phyloP scores from a whole-genome alignment of 148 eudicot species.

The Talinum fruticosum region DNA sequence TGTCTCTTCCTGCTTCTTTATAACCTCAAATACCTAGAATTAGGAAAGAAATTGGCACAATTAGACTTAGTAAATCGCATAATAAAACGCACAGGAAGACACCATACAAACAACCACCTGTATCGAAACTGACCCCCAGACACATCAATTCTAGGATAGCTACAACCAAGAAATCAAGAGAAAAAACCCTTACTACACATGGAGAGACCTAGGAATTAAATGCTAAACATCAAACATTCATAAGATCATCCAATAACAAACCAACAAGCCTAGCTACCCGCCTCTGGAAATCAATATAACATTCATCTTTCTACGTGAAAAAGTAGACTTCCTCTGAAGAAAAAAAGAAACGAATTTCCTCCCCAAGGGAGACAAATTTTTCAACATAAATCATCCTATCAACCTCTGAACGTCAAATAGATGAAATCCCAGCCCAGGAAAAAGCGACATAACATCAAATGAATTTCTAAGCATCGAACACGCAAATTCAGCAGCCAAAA shows the following conservation, averaged over 20 bases:
- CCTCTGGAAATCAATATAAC: too few relatives aligned
- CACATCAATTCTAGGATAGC: neutral
- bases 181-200: neutral
- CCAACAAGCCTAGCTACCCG: too few relatives aligned
- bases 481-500: neutral
- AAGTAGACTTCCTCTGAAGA: too few relatives aligned
- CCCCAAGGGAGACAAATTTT: neutral
- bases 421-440: neutral
- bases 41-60: neutral
- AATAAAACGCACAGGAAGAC: neutral
- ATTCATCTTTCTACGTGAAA: too few relatives aligned
- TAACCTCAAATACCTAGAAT: conserved; percentile 25
- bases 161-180: neutral
- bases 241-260: neutral
- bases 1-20: conserved; percentile 67
- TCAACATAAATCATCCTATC: neutral
- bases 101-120: neutral
- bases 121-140: neutral
- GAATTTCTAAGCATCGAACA: neutral
- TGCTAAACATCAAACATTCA: neutral
- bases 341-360: neutral
- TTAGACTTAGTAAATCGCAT: neutral
- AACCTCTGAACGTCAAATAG: neutral
- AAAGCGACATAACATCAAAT: too few relatives aligned
- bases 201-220: neutral